These are phyloP conservation scores for Pythium angustatum DNA, from an alignment of 352 stramenopile genomes.

Conservation along the genomic window DNA sequence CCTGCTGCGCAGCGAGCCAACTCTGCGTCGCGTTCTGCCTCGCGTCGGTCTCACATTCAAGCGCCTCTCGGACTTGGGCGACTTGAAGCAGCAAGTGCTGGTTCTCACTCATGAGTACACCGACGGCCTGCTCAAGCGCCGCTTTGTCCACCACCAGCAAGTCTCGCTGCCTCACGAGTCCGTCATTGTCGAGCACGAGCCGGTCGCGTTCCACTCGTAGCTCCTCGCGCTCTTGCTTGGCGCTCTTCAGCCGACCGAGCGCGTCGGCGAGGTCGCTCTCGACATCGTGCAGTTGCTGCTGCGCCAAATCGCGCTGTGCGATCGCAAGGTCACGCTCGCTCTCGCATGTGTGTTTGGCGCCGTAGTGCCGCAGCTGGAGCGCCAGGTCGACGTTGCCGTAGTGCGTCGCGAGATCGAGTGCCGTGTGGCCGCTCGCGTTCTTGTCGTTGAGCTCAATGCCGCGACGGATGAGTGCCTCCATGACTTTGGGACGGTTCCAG, in stretches of 20 bases:
- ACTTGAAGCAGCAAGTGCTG: constrained; percentile 32
- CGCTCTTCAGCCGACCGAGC: constrained; percentile 32
- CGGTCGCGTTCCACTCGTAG: constrained; percentile 55
- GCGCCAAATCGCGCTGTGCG: constrained; percentile 47
- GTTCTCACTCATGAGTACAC: constrained; percentile 24
- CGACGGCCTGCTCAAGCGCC: constrained; percentile 17
- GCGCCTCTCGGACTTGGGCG: constrained; percentile 33
- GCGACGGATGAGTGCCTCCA: constrained; percentile 49
- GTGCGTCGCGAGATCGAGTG: constrained; percentile 56
- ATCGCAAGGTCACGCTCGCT: constrained; percentile 58
- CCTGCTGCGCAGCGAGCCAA: constrained; percentile 47
- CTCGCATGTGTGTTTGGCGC: constrained; percentile 59
- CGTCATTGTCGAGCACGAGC: constrained; percentile 24
- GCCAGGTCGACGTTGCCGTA: constrained; percentile 56
- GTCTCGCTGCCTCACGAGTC: constrained; percentile 26
- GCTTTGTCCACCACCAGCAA: constrained; percentile 24
- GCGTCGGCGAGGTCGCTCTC: constrained; percentile 41
- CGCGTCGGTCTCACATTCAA: constrained; percentile 36
- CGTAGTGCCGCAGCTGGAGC: constrained; percentile 59
- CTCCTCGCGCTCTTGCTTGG: constrained; percentile 52
- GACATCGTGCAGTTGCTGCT: constrained; percentile 38
- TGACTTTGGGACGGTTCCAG: constrained; percentile 52
- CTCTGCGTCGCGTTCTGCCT: constrained; percentile 50
- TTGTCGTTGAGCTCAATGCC: constrained; percentile 45
- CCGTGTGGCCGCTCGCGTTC: constrained; percentile 52